Percentiles rank a stretch among this genome's conserved stretches.
phyloP scores from a whole-genome alignment of 2,329 filamentous ascomycete species.

The Fusarium ambrosium region DNA sequence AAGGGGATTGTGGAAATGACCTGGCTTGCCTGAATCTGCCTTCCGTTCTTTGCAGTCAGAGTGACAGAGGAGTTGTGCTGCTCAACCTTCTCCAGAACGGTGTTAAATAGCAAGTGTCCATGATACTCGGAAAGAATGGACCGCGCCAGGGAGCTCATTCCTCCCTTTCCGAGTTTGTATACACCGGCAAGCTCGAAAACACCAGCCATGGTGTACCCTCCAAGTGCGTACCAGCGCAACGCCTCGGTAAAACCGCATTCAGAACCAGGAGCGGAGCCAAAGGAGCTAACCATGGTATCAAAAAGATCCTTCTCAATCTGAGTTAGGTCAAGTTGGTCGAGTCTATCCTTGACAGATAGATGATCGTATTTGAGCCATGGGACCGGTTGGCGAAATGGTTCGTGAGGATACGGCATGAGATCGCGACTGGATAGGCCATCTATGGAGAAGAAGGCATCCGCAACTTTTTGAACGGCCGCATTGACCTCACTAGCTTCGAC shows the following conservation, averaged over 20 bases:
- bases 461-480: conserved; percentile 25
- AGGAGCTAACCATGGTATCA: conserved; percentile 27
- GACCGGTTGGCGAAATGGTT: conserved; percentile 45
- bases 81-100: conserved; percentile 1
- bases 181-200: conserved; percentile 23
- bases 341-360: conserved; percentile 47
- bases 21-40: conserved; percentile 1
- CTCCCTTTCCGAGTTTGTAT: conserved; percentile 38
- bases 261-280: conserved; percentile 17
- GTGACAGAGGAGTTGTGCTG: background rate
- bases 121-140: conserved; percentile 11
- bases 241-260: conserved; percentile 27
- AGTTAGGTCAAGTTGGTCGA: conserved; percentile 45
- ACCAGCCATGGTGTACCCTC: conserved; percentile 21
- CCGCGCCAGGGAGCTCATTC: conserved; percentile 32
- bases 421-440: conserved; percentile 48
- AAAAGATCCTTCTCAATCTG: conserved; percentile 35
- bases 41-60: conserved; percentile 14
- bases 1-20: conserved; percentile 35
- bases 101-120: conserved; percentile 26
- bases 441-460: conserved; percentile 48
- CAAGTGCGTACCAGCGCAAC: conserved; percentile 37
- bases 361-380: conserved; percentile 45
- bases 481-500: conserved; percentile 5
- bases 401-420: conserved; percentile 54